These are phyloP conservation scores for Aspergillus biplanus DNA, from an alignment of 495 filamentous ascomycete species.

Conservation along the genomic window DNA sequence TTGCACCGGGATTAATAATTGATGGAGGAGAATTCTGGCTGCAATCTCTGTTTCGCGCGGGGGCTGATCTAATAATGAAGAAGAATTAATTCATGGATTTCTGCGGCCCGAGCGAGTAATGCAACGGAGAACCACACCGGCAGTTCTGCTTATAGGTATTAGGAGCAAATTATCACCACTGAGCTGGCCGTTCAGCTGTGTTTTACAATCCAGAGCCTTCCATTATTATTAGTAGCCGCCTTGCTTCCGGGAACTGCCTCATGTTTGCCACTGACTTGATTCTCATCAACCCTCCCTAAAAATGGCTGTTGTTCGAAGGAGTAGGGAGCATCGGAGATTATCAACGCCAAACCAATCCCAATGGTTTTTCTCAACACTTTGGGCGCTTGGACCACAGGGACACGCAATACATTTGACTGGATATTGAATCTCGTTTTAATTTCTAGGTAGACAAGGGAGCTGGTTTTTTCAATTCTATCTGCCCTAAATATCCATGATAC, in stretches of 20 bases:
- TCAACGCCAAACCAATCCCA: conserved; percentile 1
- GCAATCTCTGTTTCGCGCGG: conserved; percentile 5
- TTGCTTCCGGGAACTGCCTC: not conserved
- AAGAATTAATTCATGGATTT: not conserved
- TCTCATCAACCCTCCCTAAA: not conserved
- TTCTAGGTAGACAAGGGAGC: too few species aligned
- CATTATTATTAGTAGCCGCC: not conserved
- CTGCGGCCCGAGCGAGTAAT: conserved; percentile 22
- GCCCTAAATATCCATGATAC: too few species aligned
- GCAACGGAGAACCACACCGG: conserved; percentile 21
- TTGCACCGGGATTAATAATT: conserved; percentile 15
- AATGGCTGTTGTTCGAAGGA: not conserved
- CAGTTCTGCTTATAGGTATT: conserved; percentile 8
- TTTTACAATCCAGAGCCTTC: not conserved
- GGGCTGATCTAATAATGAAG: conserved; percentile 20
- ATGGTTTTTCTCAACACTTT: conserved; percentile 5
- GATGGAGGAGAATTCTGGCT: conserved; percentile 16
- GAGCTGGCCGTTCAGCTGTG: not conserved
- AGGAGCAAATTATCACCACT: not conserved
- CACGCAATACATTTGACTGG: not conserved
- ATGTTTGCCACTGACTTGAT: not conserved
- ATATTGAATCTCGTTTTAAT: not conserved
- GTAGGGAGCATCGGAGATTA: not conserved
- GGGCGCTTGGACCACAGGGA: not conserved
- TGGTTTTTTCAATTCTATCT: too few species aligned